Evolutionary conservation across 805 yeast genomes (phyloP), one percentile per base, ranked within the genome.

Genomic region (Ogataea pini): DNA sequence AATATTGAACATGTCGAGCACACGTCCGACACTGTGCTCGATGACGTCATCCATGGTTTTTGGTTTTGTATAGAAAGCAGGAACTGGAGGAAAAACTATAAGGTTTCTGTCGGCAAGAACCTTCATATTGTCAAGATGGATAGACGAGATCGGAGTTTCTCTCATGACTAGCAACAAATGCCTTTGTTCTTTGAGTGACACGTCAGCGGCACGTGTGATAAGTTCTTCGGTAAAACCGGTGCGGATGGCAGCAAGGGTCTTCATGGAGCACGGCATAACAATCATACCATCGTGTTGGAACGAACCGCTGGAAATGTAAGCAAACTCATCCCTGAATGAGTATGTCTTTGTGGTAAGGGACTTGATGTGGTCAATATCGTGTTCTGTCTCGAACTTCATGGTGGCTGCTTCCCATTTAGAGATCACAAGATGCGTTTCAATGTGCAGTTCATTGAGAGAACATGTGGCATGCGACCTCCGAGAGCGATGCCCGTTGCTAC

Each of bases 211-310:
- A 37, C 67, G 49, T 2, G 54, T 52, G 12, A 61, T 62, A 42
- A 63, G 49, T 43, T 63, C 65, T 19, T 62, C 65, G 4, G 65
- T 62, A 37, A 49, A 62, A 4, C 67, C 66, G 18, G 55, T 56
- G 31, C 62, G 55, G 24, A 63, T 62, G 1, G 63, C 60, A 10
- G 65, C 58, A 32, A 63, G 51, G 7, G 67, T 51, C 39, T 63
- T 63, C 67, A 62, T 61, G 4, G 65, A 59, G 42, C 66, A 63
- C 2, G 67, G 67, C 6, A 56, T 64, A 12, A 63, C 61, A 20
- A 63, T 62, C 66, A 63, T 63, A 6, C 67, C 67, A 39, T 63
- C 67, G 36, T 60, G 64, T 22, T 56, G 62, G 31, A 62, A 62
- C 4, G 65, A 61, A 3, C 66, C 66, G 14, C 60, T 54, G 3